Evolutionary conservation across 208 protist species (phyloP).

Genomic region (Wallacemonas rigidus): DNA sequence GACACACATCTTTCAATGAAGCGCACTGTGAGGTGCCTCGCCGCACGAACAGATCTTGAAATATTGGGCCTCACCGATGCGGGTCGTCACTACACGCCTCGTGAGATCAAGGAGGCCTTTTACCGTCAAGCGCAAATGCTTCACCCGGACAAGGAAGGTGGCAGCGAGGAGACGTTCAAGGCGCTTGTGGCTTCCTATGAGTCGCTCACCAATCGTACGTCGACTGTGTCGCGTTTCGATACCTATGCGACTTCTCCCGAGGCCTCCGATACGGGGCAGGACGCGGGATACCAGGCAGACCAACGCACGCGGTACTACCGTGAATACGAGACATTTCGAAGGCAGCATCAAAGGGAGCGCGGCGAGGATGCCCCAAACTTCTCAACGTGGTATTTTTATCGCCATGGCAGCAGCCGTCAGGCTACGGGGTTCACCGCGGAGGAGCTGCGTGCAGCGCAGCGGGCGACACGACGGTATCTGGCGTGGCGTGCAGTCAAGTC

Average conservation of each 20-base stretch:
- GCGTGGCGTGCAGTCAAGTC: conserved; percentile 28
- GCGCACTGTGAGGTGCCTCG: not conserved
- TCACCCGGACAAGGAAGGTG: conserved; percentile 44
- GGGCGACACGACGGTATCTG: conserved; percentile 21
- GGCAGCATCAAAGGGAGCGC: not conserved
- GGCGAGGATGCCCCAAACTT: conserved; percentile 23
- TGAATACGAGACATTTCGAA: not conserved
- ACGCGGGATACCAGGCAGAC: not conserved
- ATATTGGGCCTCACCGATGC: conserved; percentile 28
- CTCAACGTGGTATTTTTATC: conserved; percentile 47
- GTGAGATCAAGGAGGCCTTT: conserved; percentile 40
- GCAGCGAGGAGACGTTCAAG: conserved; percentile 32
- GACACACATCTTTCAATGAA: not conserved
- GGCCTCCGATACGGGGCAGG: too few species aligned
- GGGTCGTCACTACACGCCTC: conserved; percentile 19
- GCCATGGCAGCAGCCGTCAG: conserved; percentile 29
- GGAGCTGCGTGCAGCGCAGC: conserved; percentile 31
- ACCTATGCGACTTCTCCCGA: too few species aligned
- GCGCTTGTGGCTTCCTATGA: conserved; percentile 45
- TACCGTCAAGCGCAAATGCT: conserved; percentile 28
- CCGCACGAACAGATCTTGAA: not conserved
- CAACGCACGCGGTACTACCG: not conserved
- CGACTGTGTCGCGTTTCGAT: too few species aligned
- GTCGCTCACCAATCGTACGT: not conserved
- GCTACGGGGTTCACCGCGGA: conserved; percentile 39